Conservation (phyloP, 495 filamentous ascomycete species). For the Podospora pseudocomata region DNA sequence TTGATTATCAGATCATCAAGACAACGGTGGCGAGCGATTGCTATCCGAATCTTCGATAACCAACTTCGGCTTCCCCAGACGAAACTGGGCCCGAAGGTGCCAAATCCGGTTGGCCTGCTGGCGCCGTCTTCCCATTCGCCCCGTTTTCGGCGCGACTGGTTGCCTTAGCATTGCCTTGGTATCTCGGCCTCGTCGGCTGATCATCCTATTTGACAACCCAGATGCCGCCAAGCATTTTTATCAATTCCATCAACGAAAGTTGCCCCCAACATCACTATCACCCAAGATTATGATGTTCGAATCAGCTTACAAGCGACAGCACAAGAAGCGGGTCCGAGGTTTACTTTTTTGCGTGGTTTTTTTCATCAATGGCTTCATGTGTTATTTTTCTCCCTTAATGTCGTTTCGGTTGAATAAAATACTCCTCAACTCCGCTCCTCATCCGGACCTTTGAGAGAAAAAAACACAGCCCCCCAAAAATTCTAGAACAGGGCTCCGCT, state of each 20-base stretch:
- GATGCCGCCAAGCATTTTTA: conserved; percentile 24
- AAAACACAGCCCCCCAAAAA: not conserved
- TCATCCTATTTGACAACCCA: conserved; percentile 13
- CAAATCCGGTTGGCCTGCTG: not conserved
- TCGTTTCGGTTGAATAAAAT: not conserved
- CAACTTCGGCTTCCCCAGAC: not conserved
- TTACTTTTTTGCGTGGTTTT: not conserved
- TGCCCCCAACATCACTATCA: not conserved
- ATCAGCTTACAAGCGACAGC: not conserved
- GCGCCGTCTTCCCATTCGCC: not conserved
- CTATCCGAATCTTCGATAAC: not conserved
- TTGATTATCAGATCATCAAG: conserved; percentile 19
- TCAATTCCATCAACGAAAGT: conserved; percentile 24
- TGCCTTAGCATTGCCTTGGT: not conserved
- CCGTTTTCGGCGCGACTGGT: not conserved
- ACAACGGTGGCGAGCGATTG: not conserved
- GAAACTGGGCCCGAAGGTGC: not conserved
- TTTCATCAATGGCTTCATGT: not conserved
- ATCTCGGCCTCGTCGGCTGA: not conserved
- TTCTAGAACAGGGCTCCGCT: not conserved
- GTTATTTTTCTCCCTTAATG: not conserved
- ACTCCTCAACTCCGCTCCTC: not conserved
- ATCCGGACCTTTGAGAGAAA: not conserved
- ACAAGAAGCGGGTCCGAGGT: not conserved
- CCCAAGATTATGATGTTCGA: not conserved